Evolutionary conservation across 2,329 filamentous ascomycete genomes (phyloP).

Genomic region (Decorospora gaudefroyi): DNA sequence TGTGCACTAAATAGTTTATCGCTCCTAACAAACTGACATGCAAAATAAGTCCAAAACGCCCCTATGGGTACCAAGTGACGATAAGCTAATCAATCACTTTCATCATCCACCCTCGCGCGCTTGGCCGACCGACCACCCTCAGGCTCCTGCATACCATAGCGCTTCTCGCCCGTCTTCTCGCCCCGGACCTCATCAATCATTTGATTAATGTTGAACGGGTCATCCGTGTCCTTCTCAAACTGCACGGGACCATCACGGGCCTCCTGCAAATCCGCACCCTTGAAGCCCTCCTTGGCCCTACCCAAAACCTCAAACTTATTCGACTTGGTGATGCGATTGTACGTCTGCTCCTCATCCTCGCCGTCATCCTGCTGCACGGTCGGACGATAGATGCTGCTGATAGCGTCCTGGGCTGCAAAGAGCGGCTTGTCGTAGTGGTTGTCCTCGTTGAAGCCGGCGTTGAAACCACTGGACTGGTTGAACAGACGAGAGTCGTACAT

Average conservation of each 20-base stretch:
- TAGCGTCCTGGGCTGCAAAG: constrained; percentile 92
- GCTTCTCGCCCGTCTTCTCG: constrained; percentile 67
- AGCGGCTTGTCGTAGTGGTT: constrained; percentile 96
- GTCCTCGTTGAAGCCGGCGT: constrained; percentile 93
- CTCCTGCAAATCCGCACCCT: constrained; percentile 81
- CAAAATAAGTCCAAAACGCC: constrained; percentile 14
- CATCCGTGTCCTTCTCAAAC: constrained; percentile 85
- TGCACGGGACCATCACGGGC: constrained; percentile 88
- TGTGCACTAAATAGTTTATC: too few species aligned
- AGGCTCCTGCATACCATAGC: constrained; percentile 74
- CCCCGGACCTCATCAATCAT: constrained; percentile 80
- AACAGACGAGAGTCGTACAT: constrained; percentile 98
- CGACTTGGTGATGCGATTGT: constrained; percentile 84
- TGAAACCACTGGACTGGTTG: constrained; percentile 90
- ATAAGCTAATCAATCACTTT: constrained; percentile 49
- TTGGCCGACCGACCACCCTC: constrained; percentile 62
- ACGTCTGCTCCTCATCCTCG: constrained; percentile 77
- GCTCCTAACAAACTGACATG: too few species aligned
- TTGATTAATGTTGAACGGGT: constrained; percentile 93
- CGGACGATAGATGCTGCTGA: constrained; percentile 91
- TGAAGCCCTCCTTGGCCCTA: constrained; percentile 81
- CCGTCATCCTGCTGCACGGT: constrained; percentile 71
- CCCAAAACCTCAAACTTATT: constrained; percentile 89
- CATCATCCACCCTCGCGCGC: constrained; percentile 77
- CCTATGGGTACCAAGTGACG: background rate